phyloP scores from a whole-genome alignment of 1,139 yeast genomes.

The Blastobotrys elegans region DNA sequence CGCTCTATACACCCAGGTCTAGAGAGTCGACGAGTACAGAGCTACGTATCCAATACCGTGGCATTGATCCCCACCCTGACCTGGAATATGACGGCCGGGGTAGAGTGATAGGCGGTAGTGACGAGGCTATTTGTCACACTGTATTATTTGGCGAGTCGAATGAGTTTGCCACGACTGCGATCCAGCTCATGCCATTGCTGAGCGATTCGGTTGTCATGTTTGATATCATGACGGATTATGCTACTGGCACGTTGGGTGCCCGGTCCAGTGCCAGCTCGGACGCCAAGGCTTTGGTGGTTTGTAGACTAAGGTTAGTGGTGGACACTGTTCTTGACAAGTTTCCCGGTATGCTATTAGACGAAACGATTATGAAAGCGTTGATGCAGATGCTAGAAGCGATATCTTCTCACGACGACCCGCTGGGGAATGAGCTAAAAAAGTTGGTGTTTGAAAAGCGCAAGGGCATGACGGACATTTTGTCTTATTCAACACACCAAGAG shows the following conservation, averaged over 20 bases:
- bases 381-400: constrained; percentile 43
- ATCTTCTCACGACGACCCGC: constrained; percentile 43
- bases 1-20: constrained; percentile 1
- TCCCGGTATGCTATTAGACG: constrained; percentile 53
- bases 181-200: constrained; percentile 59
- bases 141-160: constrained; percentile 50
- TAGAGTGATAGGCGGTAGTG: constrained; percentile 46
- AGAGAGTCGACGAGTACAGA: constrained; percentile 3
- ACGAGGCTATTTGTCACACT: constrained; percentile 72
- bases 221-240: constrained; percentile 43
- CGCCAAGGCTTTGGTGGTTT: constrained; percentile 36
- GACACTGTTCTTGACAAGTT: constrained; percentile 44
- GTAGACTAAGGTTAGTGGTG: constrained; percentile 35
- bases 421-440: constrained; percentile 42
- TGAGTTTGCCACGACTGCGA: constrained; percentile 42
- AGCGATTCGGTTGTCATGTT: constrained; percentile 55
- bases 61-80: constrained; percentile 60
- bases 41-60: constrained; percentile 16
- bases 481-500: constrained; percentile 20
- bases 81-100: constrained; percentile 50
- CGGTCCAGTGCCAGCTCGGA: constrained; percentile 17
- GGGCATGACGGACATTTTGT: constrained; percentile 36
- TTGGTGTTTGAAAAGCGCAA: constrained; percentile 41
- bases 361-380: constrained; percentile 41
- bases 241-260: constrained; percentile 27